Evolutionary conservation across 2,329 filamentous ascomycete species (phyloP), one percentile per base, ranked within the genome.

Genomic region (Trichoderma oligosporum): DNA sequence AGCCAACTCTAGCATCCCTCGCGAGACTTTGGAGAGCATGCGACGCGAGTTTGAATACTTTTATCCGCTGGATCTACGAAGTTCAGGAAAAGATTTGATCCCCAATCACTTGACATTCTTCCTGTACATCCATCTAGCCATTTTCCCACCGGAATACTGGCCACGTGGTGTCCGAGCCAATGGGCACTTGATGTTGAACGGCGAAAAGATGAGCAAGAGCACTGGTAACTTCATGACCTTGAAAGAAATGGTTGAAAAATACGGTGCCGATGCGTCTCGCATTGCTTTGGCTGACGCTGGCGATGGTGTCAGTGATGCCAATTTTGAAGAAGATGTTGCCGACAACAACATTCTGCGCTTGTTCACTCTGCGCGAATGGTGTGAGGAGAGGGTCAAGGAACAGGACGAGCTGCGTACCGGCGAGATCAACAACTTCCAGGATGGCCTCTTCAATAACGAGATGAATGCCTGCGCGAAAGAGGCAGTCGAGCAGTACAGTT

Each of bases 201-300:
- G 93, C 48, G 90, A 96, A 71, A 99, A 99, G 82, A 99, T 99
- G 94, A 88, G 86, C 71, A 99, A 99, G 79, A 93, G 88, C 54
- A 97, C 92, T 0, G 94, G 94, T 61, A 99, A 97, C 77, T 99
- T 99, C 79, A 81, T 99, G 71, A 97, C 94, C 9, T 79, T 97
- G 52, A 82, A 86, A 54, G 89, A 97, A 61, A 82, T 92, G 27
- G 87, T 93, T 12, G 82, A 86, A 65, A 99, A 99, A 73, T 99
- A 94, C 66, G 94, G 94, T 67, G 93, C 94, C 7, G 94, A 97
- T 71, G 94, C 94, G 12, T 88, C 88, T 41, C 84, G 93, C 70
- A 88, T 97, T 66, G 91, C 92, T 3, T 85, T 99, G 61, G 93
- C 93, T 16, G 94, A 99, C 72, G 91, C 91, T 11, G 94, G 94